Evolutionary conservation across 2,329 filamentous ascomycete genomes (phyloP).

Genomic region (Coleophoma cylindrospora): DNA sequence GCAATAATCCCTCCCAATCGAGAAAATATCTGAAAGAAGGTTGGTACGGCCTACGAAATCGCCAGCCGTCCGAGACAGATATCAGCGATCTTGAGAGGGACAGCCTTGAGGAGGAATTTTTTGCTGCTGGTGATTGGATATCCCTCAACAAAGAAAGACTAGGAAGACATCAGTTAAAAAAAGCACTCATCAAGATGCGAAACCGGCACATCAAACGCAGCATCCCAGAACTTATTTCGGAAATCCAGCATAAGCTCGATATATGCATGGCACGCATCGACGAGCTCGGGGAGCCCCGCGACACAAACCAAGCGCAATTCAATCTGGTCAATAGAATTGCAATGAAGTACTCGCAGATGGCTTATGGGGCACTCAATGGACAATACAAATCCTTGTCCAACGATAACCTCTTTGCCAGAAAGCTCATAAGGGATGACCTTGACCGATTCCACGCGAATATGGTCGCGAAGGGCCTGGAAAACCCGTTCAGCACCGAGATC

Average conservation of each 20-base stretch:
- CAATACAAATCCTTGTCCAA: conserved; percentile 6
- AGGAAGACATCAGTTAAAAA: conserved; percentile 11
- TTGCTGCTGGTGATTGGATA: conserved; percentile 11
- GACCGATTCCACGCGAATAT: conserved; percentile 5
- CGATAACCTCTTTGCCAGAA: conserved; percentile 5
- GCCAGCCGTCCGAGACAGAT: conserved; percentile 25
- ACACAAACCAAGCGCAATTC: conserved; percentile 7
- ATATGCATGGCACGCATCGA: conserved; percentile 3
- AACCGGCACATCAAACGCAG: conserved; percentile 10
- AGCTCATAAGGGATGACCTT: conserved; percentile 3
- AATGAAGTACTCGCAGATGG: conserved; percentile 5
- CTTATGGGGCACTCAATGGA: conserved; percentile 8
- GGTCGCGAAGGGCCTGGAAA: conserved; percentile 2
- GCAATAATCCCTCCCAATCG: conserved; percentile 16
- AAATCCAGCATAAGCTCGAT: conserved; percentile 6
- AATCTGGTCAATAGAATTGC: conserved; percentile 3
- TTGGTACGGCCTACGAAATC: conserved; percentile 39
- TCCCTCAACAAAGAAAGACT: conserved; percentile 7
- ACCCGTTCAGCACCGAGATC: background rate
- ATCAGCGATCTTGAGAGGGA: conserved; percentile 17
- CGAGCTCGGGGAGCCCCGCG: conserved; percentile 6
- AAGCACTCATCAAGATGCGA: conserved; percentile 8
- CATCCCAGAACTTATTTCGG: conserved; percentile 8
- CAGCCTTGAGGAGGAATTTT: conserved; percentile 8
- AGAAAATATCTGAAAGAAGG: conserved; percentile 29